Evolutionary conservation across 371 early-diverging fungal genomes (phyloP).

Genomic region (Enterospora canceri): DNA sequence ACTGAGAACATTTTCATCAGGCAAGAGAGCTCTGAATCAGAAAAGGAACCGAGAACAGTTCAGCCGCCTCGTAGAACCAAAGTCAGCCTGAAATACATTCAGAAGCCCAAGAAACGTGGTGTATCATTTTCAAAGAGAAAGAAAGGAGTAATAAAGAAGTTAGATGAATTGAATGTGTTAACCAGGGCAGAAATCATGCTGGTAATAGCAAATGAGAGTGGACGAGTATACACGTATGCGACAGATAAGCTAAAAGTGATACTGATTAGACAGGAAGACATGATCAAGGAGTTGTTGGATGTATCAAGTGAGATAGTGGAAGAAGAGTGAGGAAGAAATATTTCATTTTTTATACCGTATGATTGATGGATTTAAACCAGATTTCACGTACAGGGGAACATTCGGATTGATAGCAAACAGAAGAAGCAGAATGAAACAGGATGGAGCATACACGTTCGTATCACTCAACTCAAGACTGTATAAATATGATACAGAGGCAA

Average conservation of each 20-base stretch:
- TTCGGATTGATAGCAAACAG: conserved; percentile 8
- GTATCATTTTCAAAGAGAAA: conserved; percentile 93
- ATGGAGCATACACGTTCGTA: background rate
- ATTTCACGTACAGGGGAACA: conserved; percentile 8
- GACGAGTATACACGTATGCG: conserved; percentile 89
- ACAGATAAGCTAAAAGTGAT: conserved; percentile 84
- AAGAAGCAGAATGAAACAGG: conserved; percentile 5
- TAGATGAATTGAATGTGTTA: conserved; percentile 78
- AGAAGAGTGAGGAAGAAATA: background rate
- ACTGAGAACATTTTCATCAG: too few relatives aligned
- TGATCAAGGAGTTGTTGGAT: conserved; percentile 76
- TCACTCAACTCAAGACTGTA: conserved; percentile 9
- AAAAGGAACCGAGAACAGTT: background rate
- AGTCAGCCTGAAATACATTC: conserved; percentile 82
- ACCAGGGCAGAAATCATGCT: conserved; percentile 88
- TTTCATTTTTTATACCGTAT: background rate
- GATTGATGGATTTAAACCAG: too few relatives aligned
- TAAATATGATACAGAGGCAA: conserved; percentile 8
- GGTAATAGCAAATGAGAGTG: conserved; percentile 78
- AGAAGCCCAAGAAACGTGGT: conserved; percentile 77
- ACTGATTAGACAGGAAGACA: conserved; percentile 73
- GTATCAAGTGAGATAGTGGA: background rate
- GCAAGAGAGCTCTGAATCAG: background rate
- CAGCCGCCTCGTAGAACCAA: conserved; percentile 63
- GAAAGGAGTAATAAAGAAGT: conserved; percentile 96